Percentiles rank a stretch among this genome's conserved stretches.
Conservation (phyloP, 2,329 filamentous ascomycete genomes). For the Xylaria sp. region DNA sequence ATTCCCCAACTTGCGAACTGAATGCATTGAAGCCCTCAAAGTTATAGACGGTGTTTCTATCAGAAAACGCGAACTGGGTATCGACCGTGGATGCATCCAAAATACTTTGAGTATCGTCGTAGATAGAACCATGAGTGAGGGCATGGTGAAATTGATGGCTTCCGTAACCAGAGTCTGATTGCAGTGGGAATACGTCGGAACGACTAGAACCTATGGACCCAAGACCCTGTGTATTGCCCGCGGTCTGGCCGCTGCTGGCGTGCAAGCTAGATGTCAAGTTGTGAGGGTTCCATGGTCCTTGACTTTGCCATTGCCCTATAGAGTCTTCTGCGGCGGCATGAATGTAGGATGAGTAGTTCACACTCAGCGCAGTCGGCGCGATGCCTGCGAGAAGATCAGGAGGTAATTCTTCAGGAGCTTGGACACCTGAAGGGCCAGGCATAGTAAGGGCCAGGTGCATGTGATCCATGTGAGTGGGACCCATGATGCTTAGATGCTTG, state of each 20-base stretch:
- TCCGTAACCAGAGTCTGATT: slow-evolving; percentile 45
- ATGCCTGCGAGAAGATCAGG: slow-evolving; percentile 14
- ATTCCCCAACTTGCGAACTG: slow-evolving; percentile 13
- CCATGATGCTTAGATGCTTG: slow-evolving; percentile 9
- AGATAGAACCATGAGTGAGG: slow-evolving; percentile 40
- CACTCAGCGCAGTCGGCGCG: slow-evolving; percentile 1
- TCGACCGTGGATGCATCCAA: slow-evolving; percentile 33
- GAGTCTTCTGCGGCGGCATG: slow-evolving; percentile 20
- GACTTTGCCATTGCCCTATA: slow-evolving; percentile 35
- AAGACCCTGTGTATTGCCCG: slow-evolving; percentile 24
- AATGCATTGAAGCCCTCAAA: slow-evolving; percentile 1
- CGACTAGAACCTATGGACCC: slow-evolving; percentile 4
- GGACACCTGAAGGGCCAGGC: slow-evolving; percentile 18
- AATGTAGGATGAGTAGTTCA: slow-evolving; percentile 5
- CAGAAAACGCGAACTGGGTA: slow-evolving; percentile 16
- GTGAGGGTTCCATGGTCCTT: slow-evolving; percentile 40
- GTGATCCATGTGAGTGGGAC: slow-evolving; percentile 5
- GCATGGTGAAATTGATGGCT: slow-evolving; percentile 39
- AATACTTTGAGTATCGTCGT: slow-evolving; percentile 39
- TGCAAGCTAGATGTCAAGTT: slow-evolving; percentile 31
- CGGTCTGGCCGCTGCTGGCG: slow-evolving; percentile 28
- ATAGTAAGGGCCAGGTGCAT: slow-evolving; percentile 22
- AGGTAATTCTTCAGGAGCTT: slow-evolving; percentile 16
- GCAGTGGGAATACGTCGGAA: slow-evolving; percentile 26
- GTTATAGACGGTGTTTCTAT: slow-evolving; percentile 12